Conservation (phyloP, 257 asterid genomes). For the Nicotiana benthamiana region DNA sequence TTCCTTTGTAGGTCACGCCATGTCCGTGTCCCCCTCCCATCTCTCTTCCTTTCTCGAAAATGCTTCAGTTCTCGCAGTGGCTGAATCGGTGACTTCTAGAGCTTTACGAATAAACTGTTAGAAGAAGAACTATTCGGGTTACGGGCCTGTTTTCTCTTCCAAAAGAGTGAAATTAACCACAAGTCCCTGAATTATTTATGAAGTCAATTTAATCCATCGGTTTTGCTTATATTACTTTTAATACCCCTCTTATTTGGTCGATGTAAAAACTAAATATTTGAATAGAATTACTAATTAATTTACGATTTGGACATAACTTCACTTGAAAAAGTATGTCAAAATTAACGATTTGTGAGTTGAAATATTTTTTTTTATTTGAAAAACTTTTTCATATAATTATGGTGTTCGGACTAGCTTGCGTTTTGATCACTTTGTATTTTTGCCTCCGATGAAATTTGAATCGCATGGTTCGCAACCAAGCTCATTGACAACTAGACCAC, state of each 20-base stretch:
- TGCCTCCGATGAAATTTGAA: too few relatives aligned
- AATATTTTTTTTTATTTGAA: too few relatives aligned
- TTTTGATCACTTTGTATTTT: too few relatives aligned
- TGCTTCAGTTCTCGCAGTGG: neutral
- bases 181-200: neutral
- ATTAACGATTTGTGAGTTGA: too few relatives aligned
- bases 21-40: constrained; percentile 65
- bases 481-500: too few relatives aligned
- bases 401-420: too few relatives aligned
- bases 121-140: neutral
- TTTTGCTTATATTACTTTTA: neutral
- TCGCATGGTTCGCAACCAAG: too few relatives aligned
- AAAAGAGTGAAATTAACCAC: neutral
- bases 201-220: neutral
- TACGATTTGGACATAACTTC: too few relatives aligned
- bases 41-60: neutral
- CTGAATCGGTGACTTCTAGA: neutral
- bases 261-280: too few relatives aligned
- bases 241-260: neutral
- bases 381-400: too few relatives aligned
- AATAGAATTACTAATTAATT: too few relatives aligned
- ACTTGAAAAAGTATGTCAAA: too few relatives aligned
- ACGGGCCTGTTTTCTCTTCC: neutral
- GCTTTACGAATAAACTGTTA: neutral
- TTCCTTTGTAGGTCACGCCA: constrained; percentile 67